Evolutionary conservation across 345 rosid species (phyloP).

Genomic region (Arabis hirsuta): DNA sequence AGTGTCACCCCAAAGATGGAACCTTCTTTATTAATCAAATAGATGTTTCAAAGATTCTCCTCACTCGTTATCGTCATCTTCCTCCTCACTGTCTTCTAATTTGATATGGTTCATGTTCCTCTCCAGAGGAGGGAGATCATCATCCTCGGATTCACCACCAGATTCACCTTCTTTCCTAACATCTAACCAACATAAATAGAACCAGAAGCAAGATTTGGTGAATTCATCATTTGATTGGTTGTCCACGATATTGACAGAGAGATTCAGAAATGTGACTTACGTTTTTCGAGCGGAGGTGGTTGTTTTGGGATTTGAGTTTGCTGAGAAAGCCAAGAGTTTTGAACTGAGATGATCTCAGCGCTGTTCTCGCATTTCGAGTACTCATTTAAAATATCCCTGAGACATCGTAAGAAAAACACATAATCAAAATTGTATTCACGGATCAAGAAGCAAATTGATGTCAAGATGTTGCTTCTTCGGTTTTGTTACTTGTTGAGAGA

Average conservation of each 20-base stretch:
- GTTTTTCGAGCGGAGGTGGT: conserved; percentile 47
- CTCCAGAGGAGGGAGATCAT: conserved; percentile 84
- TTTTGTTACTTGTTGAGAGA: conserved; percentile 76
- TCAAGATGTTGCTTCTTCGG: background rate
- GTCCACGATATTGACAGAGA: background rate
- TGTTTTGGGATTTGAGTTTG: conserved; percentile 62
- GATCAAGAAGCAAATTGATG: background rate
- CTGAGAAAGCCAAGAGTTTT: conserved; percentile 88
- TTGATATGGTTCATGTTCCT: conserved; percentile 79
- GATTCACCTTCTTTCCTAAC: conserved; percentile 47
- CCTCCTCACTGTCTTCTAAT: conserved; percentile 68
- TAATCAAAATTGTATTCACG: background rate
- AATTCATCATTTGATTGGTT: background rate
- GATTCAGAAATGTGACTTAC: conserved; percentile 39
- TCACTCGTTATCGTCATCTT: conserved; percentile 50
- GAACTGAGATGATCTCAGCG: conserved; percentile 75
- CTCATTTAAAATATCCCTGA: conserved; percentile 81
- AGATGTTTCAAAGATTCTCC: conserved; percentile 10
- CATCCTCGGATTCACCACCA: conserved; percentile 43
- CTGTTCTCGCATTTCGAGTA: conserved; percentile 81
- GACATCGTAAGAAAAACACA: conserved; percentile 3
- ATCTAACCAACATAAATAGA: conserved; percentile 25
- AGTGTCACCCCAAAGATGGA: conserved; percentile 12
- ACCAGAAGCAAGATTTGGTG: background rate
- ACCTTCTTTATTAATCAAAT: background rate